Base-by-base conservation (phyloP, 257 asterid genomes). In the Solanum corneliomulleri region DNA sequence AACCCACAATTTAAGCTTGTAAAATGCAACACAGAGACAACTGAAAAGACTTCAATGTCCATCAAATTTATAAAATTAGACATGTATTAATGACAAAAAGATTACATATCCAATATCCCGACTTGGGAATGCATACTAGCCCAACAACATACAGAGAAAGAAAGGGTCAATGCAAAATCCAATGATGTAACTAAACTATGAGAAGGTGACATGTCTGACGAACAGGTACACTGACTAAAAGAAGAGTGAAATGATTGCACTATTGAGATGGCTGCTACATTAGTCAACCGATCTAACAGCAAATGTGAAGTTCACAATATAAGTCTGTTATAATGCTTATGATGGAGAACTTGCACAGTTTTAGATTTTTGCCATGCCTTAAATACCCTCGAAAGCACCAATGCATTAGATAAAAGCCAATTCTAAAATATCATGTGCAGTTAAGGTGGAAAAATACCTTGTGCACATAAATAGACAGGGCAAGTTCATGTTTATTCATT, bases 401-500 rank as follows among this genome's bases (percentile, higher is more conserved):
- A 84, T 58, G 75, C 87, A 87, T n/a, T 47, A 47, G 44, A 47
- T 80, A 29, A 80, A 80, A 80, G 68, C 39, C 42, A 29, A 11
- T 75, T 44, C 68, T 27, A 47, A 27, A 80, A 80, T 45, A 35
- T 45, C 12, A 76, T 77, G n/a, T 42, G 84, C 41, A 47, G 69
- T 52, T 47, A 45, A 89, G 78, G 81, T 44, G 66, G 72, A 47
- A 11, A 42, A 87, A 85, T 93, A 97, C 99, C 98, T 95, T 96
- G 85, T 97, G 98, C 85, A 96, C 94, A 68, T 97, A 97, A 88
- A 96, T 93, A 71, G 99, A 94, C 86, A 97, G 91, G 60, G 99
- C 97, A 91, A 97, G 98, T 90, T 97, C 99, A 87, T 96, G 98
- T 85, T 94, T 99, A 92, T 96, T 94, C 98, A 97, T 93, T 93